Percentiles rank a stretch among this genome's conserved stretches.
Evolutionary conservation across 768 basidiomycete genomes (phyloP).

Genomic region (Lactifluus echinatus): DNA sequence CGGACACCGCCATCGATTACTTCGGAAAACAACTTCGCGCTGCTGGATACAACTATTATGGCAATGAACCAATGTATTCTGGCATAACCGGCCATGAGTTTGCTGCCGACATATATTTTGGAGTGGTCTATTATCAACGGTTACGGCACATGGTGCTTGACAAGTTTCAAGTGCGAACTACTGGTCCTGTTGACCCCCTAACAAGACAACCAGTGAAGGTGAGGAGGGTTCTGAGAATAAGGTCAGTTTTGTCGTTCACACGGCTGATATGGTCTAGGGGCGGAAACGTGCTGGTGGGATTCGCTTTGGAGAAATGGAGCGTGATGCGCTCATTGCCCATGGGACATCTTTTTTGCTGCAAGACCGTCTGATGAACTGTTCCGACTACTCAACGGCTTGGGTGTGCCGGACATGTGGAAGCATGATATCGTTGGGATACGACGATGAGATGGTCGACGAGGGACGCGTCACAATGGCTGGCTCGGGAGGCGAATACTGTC

Average conservation of each 20-base stretch:
- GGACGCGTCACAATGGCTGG: constrained; percentile 50
- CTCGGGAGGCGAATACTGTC: constrained; percentile 88
- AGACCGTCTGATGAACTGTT: constrained; percentile 99
- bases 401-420: constrained; percentile 96
- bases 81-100: constrained; percentile 99
- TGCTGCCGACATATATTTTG: constrained; percentile 96
- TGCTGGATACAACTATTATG: constrained; percentile 97
- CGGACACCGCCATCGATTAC: constrained; percentile 95
- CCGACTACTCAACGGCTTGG: constrained; percentile 99
- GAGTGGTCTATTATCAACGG: constrained; percentile 97
- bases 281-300: constrained; percentile 98
- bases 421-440: constrained; percentile 92
- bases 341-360: constrained; percentile 98
- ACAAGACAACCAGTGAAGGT: constrained; percentile 95
- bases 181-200: constrained; percentile 91
- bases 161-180: constrained; percentile 99
- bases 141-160: constrained; percentile 99
- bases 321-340: constrained; percentile 96
- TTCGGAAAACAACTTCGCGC: constrained; percentile 92
- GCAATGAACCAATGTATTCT: constrained; percentile 99
- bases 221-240: neutral
- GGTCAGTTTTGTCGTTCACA: neutral
- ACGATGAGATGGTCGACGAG: constrained; percentile 72
- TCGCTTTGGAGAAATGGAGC: constrained; percentile 99
- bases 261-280: constrained; percentile 39